Evolutionary conservation across 306 rosid species (phyloP).

Genomic region (Trifolium pratense): DNA sequence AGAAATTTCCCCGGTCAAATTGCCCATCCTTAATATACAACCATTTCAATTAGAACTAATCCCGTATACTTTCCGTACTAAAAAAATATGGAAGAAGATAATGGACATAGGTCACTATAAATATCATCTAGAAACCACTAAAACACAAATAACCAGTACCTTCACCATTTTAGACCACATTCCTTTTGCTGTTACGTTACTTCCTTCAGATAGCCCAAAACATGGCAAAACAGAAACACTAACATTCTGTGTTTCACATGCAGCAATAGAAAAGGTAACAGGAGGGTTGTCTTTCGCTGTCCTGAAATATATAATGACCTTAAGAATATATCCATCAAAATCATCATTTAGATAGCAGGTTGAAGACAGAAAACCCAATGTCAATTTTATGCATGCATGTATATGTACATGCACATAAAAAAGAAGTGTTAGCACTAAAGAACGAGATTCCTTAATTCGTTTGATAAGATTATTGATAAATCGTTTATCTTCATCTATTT

Average conservation of each 20-base stretch:
- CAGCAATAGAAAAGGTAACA: slow-evolving; percentile 89
- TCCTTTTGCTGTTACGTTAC: slow-evolving; percentile 69
- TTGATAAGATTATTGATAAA: slow-evolving; percentile 22
- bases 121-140: slow-evolving; percentile 26
- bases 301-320: slow-evolving; percentile 63
- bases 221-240: slow-evolving; percentile 86
- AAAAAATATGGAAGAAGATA: slow-evolving; percentile 8
- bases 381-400: slow-evolving; percentile 7
- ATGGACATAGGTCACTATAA: slow-evolving; percentile 9
- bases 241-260: slow-evolving; percentile 97
- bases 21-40: slow-evolving; percentile 76
- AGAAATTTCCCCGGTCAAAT: slow-evolving; percentile 79
- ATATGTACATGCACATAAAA: slow-evolving; percentile 7
- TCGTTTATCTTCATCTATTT: slow-evolving; percentile 9
- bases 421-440: neutral
- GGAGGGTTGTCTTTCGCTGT: slow-evolving; percentile 93
- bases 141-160: slow-evolving; percentile 52
- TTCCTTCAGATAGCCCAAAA: slow-evolving; percentile 89
- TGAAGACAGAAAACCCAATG: slow-evolving; percentile 15
- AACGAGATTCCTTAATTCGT: slow-evolving; percentile 20
- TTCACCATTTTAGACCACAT: slow-evolving; percentile 87
- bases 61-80: slow-evolving; percentile 18
- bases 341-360: slow-evolving; percentile 38
- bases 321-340: slow-evolving; percentile 41
- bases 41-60: slow-evolving; percentile 42